phyloP scores from a whole-genome alignment of 495 filamentous ascomycete genomes.

The Aspergillus ostianus region DNA sequence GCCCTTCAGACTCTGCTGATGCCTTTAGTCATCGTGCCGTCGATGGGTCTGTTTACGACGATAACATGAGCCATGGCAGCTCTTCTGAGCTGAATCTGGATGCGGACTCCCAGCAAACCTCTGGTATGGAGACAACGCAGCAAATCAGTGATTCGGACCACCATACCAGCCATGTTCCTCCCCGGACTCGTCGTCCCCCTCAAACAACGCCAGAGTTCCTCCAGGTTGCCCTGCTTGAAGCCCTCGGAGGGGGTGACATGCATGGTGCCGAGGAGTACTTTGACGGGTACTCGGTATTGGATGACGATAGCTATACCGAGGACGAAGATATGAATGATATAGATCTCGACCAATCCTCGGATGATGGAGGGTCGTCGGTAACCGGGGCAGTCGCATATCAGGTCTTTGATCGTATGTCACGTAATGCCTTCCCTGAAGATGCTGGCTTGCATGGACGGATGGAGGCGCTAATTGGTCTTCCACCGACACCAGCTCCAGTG shows the following conservation, averaged over 20 bases:
- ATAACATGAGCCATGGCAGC: conserved; percentile 15
- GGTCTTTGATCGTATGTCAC: conserved; percentile 21
- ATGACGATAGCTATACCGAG: conserved; percentile 20
- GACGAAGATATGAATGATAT: conserved; percentile 15
- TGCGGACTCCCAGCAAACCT: conserved; percentile 6
- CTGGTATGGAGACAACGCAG: neutral
- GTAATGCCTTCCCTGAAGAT: conserved; percentile 7
- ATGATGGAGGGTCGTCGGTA: conserved; percentile 11
- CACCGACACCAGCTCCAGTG: conserved; percentile 18
- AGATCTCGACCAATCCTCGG: conserved; percentile 11
- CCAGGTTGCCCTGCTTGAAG: conserved; percentile 22
- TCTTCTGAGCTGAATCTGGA: conserved; percentile 14
- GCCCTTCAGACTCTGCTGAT: conserved; percentile 19
- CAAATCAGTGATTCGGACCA: conserved; percentile 12
- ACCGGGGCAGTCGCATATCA: conserved; percentile 13
- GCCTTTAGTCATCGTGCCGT: conserved; percentile 23
- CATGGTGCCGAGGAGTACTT: conserved; percentile 21
- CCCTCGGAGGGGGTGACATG: conserved; percentile 19
- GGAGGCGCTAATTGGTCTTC: conserved; percentile 12
- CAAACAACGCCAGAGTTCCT: conserved; percentile 23
- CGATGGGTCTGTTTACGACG: conserved; percentile 20
- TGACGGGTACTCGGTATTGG: conserved; percentile 21
- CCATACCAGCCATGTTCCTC: conserved; percentile 5
- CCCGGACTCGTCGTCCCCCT: conserved; percentile 10
- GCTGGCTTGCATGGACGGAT: neutral